These are phyloP conservation scores for Pichia sp. DNA, from an alignment of 1,139 yeast species.

Conservation along the genomic window DNA sequence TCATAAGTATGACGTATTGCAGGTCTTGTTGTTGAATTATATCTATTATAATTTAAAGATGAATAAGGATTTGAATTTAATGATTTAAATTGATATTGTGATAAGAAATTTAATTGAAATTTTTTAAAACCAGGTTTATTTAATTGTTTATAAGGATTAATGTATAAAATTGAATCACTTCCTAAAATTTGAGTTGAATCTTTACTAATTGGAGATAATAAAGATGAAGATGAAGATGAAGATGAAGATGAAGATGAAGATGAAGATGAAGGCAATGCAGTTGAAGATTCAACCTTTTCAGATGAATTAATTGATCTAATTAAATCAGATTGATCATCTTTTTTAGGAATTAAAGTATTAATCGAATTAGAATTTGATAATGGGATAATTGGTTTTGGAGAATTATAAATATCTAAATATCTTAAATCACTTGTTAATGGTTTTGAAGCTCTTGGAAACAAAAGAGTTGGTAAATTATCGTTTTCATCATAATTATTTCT, in stretches of 20 bases:
- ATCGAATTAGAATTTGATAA: not conserved
- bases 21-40: slow-evolving; percentile 1
- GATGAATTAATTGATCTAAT: no score
- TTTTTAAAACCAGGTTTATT: slow-evolving; percentile 38
- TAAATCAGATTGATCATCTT: no score
- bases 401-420: slow-evolving; percentile 9
- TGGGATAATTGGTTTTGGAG: not conserved
- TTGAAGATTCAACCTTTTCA: no score
- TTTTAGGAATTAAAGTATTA: not conserved
- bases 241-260: no score
- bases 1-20: slow-evolving; percentile 26
- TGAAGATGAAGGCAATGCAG: no score
- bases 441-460: slow-evolving; percentile 24
- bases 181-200: slow-evolving; percentile 34
- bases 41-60: slow-evolving; percentile 14
- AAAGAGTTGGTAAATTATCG: slow-evolving; percentile 23
- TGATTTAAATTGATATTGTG: slow-evolving; percentile 36
- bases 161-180: slow-evolving; percentile 39
- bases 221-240: no score
- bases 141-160: slow-evolving; percentile 47
- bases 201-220: no score
- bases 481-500: slow-evolving; percentile 24
- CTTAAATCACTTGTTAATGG: slow-evolving; percentile 17
- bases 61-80: slow-evolving; percentile 14
- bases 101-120: slow-evolving; percentile 44